These are phyloP conservation scores for Groenewaldozyma salmanticensis DNA, from an alignment of 805 yeast genomes.

Conservation along the genomic window DNA sequence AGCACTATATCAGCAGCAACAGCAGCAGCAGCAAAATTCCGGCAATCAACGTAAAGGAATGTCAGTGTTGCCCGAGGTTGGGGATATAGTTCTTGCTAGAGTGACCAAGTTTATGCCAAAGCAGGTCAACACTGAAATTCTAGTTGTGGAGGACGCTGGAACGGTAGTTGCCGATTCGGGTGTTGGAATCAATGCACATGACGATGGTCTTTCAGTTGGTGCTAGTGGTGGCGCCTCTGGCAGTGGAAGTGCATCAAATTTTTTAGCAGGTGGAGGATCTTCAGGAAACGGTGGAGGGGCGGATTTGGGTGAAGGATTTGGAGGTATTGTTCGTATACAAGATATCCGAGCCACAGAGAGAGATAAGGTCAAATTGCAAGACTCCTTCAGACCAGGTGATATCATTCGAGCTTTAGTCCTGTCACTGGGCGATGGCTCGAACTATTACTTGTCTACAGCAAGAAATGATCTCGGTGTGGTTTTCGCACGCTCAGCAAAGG, in stretches of 20 bases:
- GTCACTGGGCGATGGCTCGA: conserved; percentile 88
- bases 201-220: conserved; percentile 21
- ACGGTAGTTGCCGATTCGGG: conserved; percentile 52
- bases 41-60: conserved; percentile 13
- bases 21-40: conserved; percentile 11
- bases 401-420: conserved; percentile 71
- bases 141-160: conserved; percentile 55
- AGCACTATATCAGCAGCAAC: no score
- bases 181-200: conserved; percentile 47
- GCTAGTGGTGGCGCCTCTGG: conserved; percentile 23
- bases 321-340: conserved; percentile 75
- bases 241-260: conserved; percentile 21
- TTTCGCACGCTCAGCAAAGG: conserved; percentile 64
- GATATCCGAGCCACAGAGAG: conserved; percentile 88
- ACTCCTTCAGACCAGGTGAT: conserved; percentile 86
- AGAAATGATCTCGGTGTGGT: conserved; percentile 89
- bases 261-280: conserved; percentile 15
- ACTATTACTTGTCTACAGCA: conserved; percentile 84
- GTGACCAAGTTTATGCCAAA: conserved; percentile 56
- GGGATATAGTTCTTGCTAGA: conserved; percentile 70
- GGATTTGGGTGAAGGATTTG: conserved; percentile 81
- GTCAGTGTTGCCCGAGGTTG: conserved; percentile 58
- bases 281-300: conserved; percentile 8
- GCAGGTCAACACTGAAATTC: conserved; percentile 73
- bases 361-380: conserved; percentile 71